Evolutionary conservation across 495 filamentous ascomycete species (phyloP), one percentile per base, ranked within the genome.

Genomic region (Talaromyces thailandensis): DNA sequence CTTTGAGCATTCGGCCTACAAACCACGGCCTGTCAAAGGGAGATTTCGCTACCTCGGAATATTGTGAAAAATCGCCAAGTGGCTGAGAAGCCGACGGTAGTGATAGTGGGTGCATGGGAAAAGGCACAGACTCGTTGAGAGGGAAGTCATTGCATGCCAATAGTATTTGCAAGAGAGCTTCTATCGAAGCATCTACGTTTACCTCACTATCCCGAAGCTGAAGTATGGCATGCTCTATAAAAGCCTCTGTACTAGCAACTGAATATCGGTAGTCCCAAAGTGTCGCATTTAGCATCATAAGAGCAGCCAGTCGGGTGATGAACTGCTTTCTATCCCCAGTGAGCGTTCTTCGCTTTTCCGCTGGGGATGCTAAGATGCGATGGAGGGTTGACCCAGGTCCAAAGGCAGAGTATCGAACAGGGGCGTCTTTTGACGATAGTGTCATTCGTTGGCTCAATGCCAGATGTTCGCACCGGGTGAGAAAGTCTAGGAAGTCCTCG

Each of bases 251-350:
- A 7, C 67, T 66, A 7, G 35, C 52, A 0, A 66, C 58, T 2
- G 72, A 67, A 31, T 68, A 67, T 11, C 76, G 69, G 61, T 79
- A 77, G 62, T 79, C 73, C 74, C 75, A 79, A 6, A 77, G 68
- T 0, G 66, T 75, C 2, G 76, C 71, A 55, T 77, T 79, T 24
- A 77, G 60, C 62, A 72, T 73, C 16, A 76, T 70, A 8, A 77
- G 45, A 0, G 67, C 61, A 4, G 70, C 69, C 2, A 76, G 43
- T 24, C 73, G 74, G 6, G 75, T 63, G 23, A 76, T 64, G 62
- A 72, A 72, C 56, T 77, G 75, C 58, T 76, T 76, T 4, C 73
- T 69, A 25, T 74, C 64, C 7, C 69, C 75, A 12, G 68, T 71
- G 8, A 68, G 56, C 4, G 72, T 73, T 35, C 70, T 72, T 16